Evolutionary conservation across 2,329 filamentous ascomycete species (phyloP).

Genomic region (Penicillium olsonii): DNA sequence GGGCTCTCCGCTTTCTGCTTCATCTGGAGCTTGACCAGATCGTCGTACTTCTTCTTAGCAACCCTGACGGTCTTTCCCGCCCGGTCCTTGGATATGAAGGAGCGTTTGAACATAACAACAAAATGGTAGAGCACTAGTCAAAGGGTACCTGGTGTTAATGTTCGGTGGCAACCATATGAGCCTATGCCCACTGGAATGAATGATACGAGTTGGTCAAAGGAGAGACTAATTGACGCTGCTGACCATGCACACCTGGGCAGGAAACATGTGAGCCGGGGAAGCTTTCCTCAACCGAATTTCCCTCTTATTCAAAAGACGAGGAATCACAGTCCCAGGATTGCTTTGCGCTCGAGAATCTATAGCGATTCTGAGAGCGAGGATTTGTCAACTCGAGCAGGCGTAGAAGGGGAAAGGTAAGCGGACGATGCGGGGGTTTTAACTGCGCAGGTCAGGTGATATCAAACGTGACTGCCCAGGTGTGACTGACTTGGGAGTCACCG

Average conservation of each 20-base stretch:
- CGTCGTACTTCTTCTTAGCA: conserved; percentile 72
- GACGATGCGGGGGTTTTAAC: conserved; percentile 32
- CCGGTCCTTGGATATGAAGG: conserved; percentile 80
- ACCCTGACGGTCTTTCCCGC: conserved; percentile 85
- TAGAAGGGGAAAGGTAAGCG: conserved; percentile 44
- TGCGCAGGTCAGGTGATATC: conserved; percentile 31
- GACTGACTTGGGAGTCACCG: too few relatives aligned
- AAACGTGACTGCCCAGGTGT: conserved; percentile 9
- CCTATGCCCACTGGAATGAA: conserved; percentile 42
- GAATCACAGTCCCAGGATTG: conserved; percentile 29
- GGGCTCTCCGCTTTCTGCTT: conserved; percentile 74
- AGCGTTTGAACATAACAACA: conserved; percentile 85
- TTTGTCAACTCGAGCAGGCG: conserved; percentile 47
- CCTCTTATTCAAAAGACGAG: conserved; percentile 33
- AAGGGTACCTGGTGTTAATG: conserved; percentile 48
- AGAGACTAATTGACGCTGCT: conserved; percentile 45
- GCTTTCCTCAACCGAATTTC: conserved; percentile 42
- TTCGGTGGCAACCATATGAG: conserved; percentile 44
- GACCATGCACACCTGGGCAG: conserved; percentile 58
- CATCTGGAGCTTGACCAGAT: conserved; percentile 82
- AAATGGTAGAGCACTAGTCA: conserved; percentile 26
- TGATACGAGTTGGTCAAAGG: conserved; percentile 38
- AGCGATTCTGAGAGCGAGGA: conserved; percentile 31
- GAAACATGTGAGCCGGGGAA: conserved; percentile 55
- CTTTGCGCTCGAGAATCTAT: conserved; percentile 53